Conservation (phyloP, 139 green algal genomes). For the Chlamydomonas eustigma region DNA sequence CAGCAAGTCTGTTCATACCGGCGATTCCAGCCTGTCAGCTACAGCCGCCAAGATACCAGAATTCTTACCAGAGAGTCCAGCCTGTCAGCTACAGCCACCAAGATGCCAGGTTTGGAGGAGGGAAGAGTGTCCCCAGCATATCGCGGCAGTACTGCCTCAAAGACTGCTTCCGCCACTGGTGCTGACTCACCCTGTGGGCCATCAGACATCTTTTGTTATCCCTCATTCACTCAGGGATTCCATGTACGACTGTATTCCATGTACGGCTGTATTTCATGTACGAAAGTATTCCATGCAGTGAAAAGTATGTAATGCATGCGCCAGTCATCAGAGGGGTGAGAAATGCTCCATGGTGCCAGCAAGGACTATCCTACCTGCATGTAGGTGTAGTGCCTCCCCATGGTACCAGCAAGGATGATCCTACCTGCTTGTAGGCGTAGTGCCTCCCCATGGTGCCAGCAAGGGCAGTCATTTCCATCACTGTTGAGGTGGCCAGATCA, state of each 20-base stretch:
- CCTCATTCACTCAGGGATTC: too few relatives aligned
- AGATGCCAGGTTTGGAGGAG: conserved; percentile 34
- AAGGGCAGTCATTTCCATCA: conserved; percentile 96
- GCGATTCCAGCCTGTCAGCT: conserved; percentile 78
- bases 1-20: too few relatives aligned
- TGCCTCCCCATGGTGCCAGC: conserved; percentile 89
- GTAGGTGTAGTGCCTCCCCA: conserved; percentile 37
- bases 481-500: conserved; percentile 87
- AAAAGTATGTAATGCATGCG: too few relatives aligned
- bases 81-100: conserved; percentile 61
- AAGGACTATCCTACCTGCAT: conserved; percentile 37
- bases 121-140: conserved; percentile 77
- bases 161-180: conserved; percentile 72
- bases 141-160: conserved; percentile 83
- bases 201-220: too few relatives aligned
- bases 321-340: too few relatives aligned
- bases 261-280: too few relatives aligned
- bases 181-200: conserved; percentile 54
- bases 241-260: too few relatives aligned
- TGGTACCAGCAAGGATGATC: too few relatives aligned
- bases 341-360: too few relatives aligned
- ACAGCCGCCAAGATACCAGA: conserved; percentile 47
- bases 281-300: too few relatives aligned
- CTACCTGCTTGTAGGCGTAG: conserved; percentile 40
- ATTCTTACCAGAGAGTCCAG: conserved; percentile 79